A percentile compares a stretch with the other conserved stretches of the same genome.
These are phyloP conservation scores for Mycena chlorophos DNA, from an alignment of 768 basidiomycete species.

Conservation along the genomic window DNA sequence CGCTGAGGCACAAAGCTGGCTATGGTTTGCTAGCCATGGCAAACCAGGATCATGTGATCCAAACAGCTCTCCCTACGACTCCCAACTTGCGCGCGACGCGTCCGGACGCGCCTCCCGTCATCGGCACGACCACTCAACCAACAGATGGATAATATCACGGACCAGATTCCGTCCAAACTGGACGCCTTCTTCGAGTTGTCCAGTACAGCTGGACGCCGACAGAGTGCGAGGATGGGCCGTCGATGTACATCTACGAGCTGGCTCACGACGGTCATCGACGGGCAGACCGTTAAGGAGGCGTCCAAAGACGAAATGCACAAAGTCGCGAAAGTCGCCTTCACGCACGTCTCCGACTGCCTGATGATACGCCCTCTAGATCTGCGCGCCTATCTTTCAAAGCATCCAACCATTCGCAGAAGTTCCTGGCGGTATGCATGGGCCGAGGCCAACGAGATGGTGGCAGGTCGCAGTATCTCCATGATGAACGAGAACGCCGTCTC, in stretches of 20 bases:
- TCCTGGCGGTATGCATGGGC: too few species aligned
- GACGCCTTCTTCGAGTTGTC: constrained; percentile 95
- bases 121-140: too few species aligned
- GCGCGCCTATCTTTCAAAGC: constrained; percentile 6
- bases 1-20: too few species aligned
- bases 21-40: too few species aligned
- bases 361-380: constrained; percentile 57
- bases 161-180: constrained; percentile 85
- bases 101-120: too few species aligned
- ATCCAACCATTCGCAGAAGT: constrained; percentile 55
- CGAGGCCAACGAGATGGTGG: too few species aligned
- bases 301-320: constrained; percentile 91
- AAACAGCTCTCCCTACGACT: too few species aligned
- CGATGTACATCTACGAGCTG: constrained; percentile 96
- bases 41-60: too few species aligned
- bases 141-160: too few species aligned
- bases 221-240: constrained; percentile 70
- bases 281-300: constrained; percentile 73
- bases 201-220: constrained; percentile 90
- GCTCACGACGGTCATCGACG: constrained; percentile 95
- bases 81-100: too few species aligned
- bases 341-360: constrained; percentile 82
- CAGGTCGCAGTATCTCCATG: constrained; percentile 68
- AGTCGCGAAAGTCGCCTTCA: constrained; percentile 82
- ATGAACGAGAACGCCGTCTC: constrained; percentile 90